Conservation (phyloP, 345 rosid species). For the Eucalyptus rudis region DNA sequence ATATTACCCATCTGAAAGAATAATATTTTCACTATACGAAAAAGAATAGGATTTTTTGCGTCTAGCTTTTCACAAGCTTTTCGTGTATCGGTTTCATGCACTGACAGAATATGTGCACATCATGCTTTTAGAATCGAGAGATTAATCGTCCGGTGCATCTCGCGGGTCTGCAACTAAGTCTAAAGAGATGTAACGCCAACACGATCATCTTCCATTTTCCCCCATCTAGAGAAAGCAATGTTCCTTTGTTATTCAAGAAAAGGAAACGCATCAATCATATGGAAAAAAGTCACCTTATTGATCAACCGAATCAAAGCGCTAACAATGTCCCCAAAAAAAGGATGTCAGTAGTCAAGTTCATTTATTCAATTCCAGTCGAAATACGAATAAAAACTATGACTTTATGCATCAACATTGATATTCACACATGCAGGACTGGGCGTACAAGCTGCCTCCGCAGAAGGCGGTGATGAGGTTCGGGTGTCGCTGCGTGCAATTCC, state of each 20-base stretch:
- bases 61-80: background rate
- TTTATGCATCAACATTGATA: background rate
- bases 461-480: background rate
- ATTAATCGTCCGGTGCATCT: background rate
- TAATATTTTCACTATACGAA: background rate
- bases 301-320: background rate
- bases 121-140: background rate
- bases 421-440: background rate
- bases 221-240: background rate
- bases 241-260: background rate
- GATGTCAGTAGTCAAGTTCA: background rate
- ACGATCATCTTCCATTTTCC: background rate
- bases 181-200: background rate
- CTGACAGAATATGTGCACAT: background rate
- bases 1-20: fast-evolving
- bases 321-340: background rate
- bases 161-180: background rate
- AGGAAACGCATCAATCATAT: background rate
- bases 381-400: background rate
- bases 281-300: background rate
- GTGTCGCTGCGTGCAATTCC: background rate
- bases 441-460: background rate
- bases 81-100: background rate
- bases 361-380: background rate
- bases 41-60: background rate